Percentiles rank a stretch among this genome's conserved stretches.
phyloP scores from a whole-genome alignment of 202 grass and related monocot species.

The Zizania palustris region DNA sequence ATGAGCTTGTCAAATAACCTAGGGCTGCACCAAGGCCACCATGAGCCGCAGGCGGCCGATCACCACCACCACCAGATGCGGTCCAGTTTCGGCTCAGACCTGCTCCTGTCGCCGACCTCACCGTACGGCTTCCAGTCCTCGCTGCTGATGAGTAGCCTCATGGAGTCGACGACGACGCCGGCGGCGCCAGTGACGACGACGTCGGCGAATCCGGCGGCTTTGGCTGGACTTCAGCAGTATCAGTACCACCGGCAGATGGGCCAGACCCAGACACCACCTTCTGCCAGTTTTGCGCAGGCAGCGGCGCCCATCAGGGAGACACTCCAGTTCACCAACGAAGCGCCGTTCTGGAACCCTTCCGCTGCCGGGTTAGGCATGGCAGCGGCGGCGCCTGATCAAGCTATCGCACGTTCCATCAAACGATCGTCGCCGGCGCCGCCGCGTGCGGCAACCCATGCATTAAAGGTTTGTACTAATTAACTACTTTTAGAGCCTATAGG shows the following conservation, averaged over 20 bases:
- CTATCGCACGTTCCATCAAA: conserved; percentile 25
- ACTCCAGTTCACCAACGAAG: conserved; percentile 75
- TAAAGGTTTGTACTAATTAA: conserved; percentile 37
- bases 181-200: background rate
- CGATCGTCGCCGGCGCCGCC: conserved; percentile 28
- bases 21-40: conserved; percentile 42
- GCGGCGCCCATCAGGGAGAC: conserved; percentile 40
- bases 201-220: conserved; percentile 17
- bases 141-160: conserved; percentile 62
- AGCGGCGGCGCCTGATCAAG: conserved; percentile 12
- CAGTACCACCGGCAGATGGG: conserved; percentile 57
- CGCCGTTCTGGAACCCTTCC: conserved; percentile 73
- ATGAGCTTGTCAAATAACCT: conserved; percentile 58
- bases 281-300: conserved; percentile 35
- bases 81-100: conserved; percentile 47
- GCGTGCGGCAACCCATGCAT: conserved; percentile 34
- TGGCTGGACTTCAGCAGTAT: conserved; percentile 44
- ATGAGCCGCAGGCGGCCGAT: conserved; percentile 5
- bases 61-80: conserved; percentile 46
- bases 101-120: conserved; percentile 54
- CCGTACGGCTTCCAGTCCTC: conserved; percentile 57
- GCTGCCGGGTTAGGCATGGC: conserved; percentile 40
- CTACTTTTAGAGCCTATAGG: background rate
- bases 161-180: conserved; percentile 66
- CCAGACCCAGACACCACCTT: conserved; percentile 15